Evolutionary conservation across 495 filamentous ascomycete species (phyloP).

Genomic region (Margaritispora aquatica): DNA sequence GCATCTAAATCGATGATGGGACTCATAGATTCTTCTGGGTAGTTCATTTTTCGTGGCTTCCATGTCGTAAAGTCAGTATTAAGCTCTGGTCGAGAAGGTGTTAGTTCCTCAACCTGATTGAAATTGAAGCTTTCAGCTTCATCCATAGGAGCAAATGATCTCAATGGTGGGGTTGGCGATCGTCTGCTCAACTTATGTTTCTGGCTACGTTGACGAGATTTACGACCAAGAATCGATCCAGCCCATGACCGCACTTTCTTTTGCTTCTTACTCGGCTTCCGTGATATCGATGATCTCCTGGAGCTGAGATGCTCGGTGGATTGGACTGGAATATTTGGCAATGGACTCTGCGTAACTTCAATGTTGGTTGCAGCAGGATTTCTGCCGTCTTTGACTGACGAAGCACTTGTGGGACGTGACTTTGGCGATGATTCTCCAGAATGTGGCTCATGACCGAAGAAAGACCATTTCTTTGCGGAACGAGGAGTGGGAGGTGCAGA

Average conservation of each 20-base stretch:
- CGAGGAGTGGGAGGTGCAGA: conserved; percentile 39
- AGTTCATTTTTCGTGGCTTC: conserved; percentile 34
- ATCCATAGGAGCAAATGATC: conserved; percentile 10
- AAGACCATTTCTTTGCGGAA: conserved; percentile 44
- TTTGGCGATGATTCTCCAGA: conserved; percentile 33
- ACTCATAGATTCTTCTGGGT: conserved; percentile 55
- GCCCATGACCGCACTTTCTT: conserved; percentile 81
- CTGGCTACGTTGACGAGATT: conserved; percentile 42
- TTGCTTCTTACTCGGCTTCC: conserved; percentile 61
- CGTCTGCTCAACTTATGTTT: conserved; percentile 28
- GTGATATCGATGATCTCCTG: conserved; percentile 23
- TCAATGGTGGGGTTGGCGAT: conserved; percentile 36
- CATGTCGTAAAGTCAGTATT: conserved; percentile 34
- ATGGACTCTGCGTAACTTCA: background rate
- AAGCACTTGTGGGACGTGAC: conserved; percentile 32
- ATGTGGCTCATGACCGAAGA: conserved; percentile 45
- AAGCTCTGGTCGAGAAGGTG: conserved; percentile 22
- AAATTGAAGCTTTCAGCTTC: conserved; percentile 9
- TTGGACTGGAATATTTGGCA: conserved; percentile 4
- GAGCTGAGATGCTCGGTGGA: conserved; percentile 16
- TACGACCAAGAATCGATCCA: conserved; percentile 66
- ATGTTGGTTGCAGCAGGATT: conserved; percentile 3
- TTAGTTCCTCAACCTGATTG: conserved; percentile 27
- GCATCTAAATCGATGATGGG: conserved; percentile 93
- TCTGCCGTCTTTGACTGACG: conserved; percentile 29